Percentiles rank a stretch among this genome's conserved stretches.
These are phyloP conservation scores for Pezicula neosporulosa DNA, from an alignment of 2,329 filamentous ascomycete genomes.

Conservation along the genomic window DNA sequence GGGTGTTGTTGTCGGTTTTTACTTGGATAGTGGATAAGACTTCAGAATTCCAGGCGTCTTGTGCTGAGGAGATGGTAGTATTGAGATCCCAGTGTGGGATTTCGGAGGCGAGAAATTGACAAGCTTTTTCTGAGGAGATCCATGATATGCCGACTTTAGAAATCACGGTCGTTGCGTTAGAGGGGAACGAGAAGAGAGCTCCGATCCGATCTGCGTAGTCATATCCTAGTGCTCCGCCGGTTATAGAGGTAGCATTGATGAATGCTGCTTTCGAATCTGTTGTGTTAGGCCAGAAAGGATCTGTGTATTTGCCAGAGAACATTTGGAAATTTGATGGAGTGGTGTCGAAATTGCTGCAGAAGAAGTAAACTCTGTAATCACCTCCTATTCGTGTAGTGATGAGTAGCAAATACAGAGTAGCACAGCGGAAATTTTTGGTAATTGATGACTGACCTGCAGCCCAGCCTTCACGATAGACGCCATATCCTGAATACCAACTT, in stretches of 20 bases:
- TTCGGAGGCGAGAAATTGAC: conserved; percentile 38
- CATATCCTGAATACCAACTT: conserved; percentile 41
- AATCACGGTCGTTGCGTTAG: conserved; percentile 31
- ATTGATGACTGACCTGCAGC: conserved; percentile 28
- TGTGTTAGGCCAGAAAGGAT: conserved; percentile 33
- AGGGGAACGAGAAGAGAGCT: conserved; percentile 44
- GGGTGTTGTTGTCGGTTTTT: conserved; percentile 38
- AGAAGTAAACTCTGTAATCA: conserved; percentile 58
- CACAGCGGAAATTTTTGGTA: neutral
- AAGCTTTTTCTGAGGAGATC: conserved; percentile 42
- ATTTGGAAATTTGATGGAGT: conserved; percentile 32
- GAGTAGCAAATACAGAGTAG: conserved; percentile 45
- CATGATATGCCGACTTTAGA: conserved; percentile 46
- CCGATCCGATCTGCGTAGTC: conserved; percentile 40
- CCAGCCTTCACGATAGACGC: conserved; percentile 43
- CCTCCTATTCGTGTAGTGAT: conserved; percentile 55
- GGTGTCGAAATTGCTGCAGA: conserved; percentile 57
- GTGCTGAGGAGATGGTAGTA: conserved; percentile 33
- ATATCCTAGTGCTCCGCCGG: conserved; percentile 47
- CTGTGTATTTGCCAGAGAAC: conserved; percentile 43
- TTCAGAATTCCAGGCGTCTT: conserved; percentile 41
- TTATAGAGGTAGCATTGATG: conserved; percentile 49
- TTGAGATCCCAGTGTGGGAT: conserved; percentile 39
- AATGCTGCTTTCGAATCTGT: conserved; percentile 35
- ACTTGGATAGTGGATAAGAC: conserved; percentile 41